phyloP scores from a whole-genome alignment of 805 yeast genomes.

The Aciculoconidium aculeatum region DNA sequence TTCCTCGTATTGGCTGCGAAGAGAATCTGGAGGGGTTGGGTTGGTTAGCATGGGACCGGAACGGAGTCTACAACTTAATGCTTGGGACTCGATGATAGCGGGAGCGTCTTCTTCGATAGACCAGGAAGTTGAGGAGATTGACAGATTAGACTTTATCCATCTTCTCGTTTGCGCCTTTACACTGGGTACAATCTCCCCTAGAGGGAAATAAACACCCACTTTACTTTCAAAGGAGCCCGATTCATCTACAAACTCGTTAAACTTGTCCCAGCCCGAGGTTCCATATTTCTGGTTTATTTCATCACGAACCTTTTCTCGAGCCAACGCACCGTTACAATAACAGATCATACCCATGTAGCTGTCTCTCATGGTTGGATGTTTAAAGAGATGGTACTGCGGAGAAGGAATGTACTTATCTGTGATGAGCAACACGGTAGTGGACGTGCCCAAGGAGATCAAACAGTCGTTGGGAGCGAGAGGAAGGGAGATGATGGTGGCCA shows the following conservation, averaged over 20 bases:
- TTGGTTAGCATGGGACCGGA: conserved; percentile 63
- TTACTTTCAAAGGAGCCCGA: conserved; percentile 35
- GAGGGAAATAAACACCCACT: conserved; percentile 78
- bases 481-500: conserved; percentile 80
- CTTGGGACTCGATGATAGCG: conserved; percentile 82
- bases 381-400: conserved; percentile 76
- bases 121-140: too few relatives aligned
- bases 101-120: conserved; percentile 59
- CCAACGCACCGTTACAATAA: conserved; percentile 85
- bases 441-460: conserved; percentile 79
- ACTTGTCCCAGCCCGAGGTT: conserved; percentile 47
- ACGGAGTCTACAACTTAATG: conserved; percentile 75
- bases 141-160: too few relatives aligned
- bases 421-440: conserved; percentile 81
- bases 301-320: conserved; percentile 73
- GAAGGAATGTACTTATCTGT: conserved; percentile 76
- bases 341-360: conserved; percentile 94
- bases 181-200: conserved; percentile 89
- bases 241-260: conserved; percentile 47
- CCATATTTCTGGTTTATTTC: conserved; percentile 44
- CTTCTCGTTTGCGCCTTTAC: conserved; percentile 59
- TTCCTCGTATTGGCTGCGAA: conserved; percentile 18
- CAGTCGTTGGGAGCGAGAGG: conserved; percentile 75
- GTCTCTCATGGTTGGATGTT: conserved; percentile 73
- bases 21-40: background rate